Conservation (phyloP, 2,329 filamentous ascomycete genomes). For the Claviceps pazoutovae region DNA sequence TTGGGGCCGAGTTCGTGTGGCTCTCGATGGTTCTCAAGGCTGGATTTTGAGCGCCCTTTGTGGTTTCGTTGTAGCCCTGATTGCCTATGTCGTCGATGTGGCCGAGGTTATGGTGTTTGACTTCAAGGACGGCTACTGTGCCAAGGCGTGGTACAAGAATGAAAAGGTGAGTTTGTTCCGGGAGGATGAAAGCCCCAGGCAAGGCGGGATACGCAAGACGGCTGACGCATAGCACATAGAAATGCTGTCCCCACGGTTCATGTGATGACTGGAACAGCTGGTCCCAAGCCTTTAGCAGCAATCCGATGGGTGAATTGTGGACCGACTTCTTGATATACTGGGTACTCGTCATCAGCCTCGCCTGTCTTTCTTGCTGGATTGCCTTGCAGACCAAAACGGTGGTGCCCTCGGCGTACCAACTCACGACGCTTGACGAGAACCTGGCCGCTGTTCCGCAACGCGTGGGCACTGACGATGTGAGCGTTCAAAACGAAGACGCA, state of each 20-base stretch:
- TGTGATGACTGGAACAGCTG: constrained; percentile 45
- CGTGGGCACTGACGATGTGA: constrained; percentile 28
- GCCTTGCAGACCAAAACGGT: constrained; percentile 88
- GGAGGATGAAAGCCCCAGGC: neutral
- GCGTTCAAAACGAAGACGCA: constrained; percentile 31
- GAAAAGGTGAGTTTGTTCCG: constrained; percentile 37
- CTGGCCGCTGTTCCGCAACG: constrained; percentile 47
- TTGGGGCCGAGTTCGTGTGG: constrained; percentile 59
- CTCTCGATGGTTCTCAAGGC: constrained; percentile 79
- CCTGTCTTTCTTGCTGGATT: constrained; percentile 60
- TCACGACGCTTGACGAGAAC: constrained; percentile 87
- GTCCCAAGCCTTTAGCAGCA: constrained; percentile 33
- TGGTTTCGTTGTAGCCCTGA: constrained; percentile 67
- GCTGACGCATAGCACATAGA: constrained; percentile 17
- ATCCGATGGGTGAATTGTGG: constrained; percentile 37
- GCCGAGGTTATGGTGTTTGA: constrained; percentile 79
- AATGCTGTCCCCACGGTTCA: constrained; percentile 39
- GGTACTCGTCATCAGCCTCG: constrained; percentile 52
- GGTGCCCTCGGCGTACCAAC: constrained; percentile 74
- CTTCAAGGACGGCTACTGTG: constrained; percentile 80
- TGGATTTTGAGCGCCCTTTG: constrained; percentile 90
- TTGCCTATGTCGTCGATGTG: constrained; percentile 83
- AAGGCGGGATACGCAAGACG: neutral
- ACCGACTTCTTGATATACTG: constrained; percentile 72
- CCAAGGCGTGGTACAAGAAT: constrained; percentile 54